Evolutionary conservation across 1,139 yeast species (phyloP).

Genomic region (Diutina ranongensis): DNA sequence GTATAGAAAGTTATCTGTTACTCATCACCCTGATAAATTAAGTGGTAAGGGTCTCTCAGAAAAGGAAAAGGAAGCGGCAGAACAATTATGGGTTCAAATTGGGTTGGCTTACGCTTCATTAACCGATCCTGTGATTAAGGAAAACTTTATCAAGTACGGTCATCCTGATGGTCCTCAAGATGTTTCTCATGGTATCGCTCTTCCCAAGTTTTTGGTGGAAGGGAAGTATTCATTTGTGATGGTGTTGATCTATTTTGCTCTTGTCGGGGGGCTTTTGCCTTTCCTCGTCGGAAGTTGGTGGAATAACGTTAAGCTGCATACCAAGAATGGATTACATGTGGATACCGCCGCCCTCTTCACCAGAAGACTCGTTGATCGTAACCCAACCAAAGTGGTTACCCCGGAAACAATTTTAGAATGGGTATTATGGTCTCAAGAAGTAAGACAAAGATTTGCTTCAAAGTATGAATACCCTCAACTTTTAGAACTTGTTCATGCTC

Average conservation of each 20-base stretch:
- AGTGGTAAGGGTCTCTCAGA: conserved; percentile 48
- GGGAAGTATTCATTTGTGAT: conserved; percentile 65
- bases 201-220: conserved; percentile 86
- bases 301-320: conserved; percentile 69
- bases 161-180: conserved; percentile 98
- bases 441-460: conserved; percentile 24
- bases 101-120: conserved; percentile 91
- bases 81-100: conserved; percentile 68
- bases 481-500: conserved; percentile 7
- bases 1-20: conserved; percentile 76
- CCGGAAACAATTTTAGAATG: conserved; percentile 49
- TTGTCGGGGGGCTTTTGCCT: conserved; percentile 75
- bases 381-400: conserved; percentile 64
- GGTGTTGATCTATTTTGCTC: conserved; percentile 49
- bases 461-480: not conserved
- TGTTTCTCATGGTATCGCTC: conserved; percentile 89
- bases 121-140: conserved; percentile 79
- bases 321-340: conserved; percentile 74
- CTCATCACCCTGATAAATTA: conserved; percentile 90
- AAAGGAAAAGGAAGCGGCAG: conserved; percentile 46
- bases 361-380: conserved; percentile 54
- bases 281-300: conserved; percentile 81
- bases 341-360: conserved; percentile 70
- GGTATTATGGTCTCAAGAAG: conserved; percentile 57
- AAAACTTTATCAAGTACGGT: conserved; percentile 78